Evolutionary conservation across 306 rosid genomes (phyloP), one percentile per base, ranked within the genome.

Genomic region (Fragaria iinumae): DNA sequence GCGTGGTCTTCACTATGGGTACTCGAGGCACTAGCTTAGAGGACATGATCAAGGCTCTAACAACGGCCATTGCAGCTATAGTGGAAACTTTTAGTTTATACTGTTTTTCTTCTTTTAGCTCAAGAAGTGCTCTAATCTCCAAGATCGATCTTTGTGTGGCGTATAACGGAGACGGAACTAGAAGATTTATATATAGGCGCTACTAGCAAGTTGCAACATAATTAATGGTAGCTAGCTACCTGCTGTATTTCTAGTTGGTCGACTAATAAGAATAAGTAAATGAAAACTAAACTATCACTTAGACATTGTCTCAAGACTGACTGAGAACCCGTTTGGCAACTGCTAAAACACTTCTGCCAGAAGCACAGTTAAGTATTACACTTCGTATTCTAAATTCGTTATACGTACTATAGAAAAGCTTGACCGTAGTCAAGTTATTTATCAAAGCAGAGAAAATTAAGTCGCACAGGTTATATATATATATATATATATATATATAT

Each of bases 41-140:
- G 3, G 32, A 47, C 8, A 47, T 16, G 57, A n/a, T n/a, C n/a
- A 29, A 69, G 74, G 41, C 57, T 69, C 74, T 69, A 69, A 69
- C 43, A 47, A 27, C 32, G 2, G 53, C 73, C 73, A 47, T 47
- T n/a, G 62, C 27, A 55, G 23, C 62, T 55, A 0, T 55, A 9
- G 23, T 1, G 21, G 62, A 55, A 55, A 55, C 62, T 8, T 53
- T 20, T n/a, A 2, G 0, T n/a, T 52, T 52, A 39, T 18, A 6
- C 17, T 49, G 17, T 49, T 14, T 11, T 47, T 44, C 13, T 50
- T 50, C 18, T 50, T 17, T 21, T 29, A 29, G 32, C 32, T 50
- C n/a, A 4, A 20, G 25, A 17, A 50, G n/a, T 39, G 13, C 48
- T 53, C 59, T 18, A 53, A 20, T 50, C 8, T 47, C 18, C 25